Evolutionary conservation across 495 filamentous ascomycete genomes (phyloP), one percentile per base, ranked within the genome.

Genomic region (Aspergillus sclerotiicarbonarius): DNA sequence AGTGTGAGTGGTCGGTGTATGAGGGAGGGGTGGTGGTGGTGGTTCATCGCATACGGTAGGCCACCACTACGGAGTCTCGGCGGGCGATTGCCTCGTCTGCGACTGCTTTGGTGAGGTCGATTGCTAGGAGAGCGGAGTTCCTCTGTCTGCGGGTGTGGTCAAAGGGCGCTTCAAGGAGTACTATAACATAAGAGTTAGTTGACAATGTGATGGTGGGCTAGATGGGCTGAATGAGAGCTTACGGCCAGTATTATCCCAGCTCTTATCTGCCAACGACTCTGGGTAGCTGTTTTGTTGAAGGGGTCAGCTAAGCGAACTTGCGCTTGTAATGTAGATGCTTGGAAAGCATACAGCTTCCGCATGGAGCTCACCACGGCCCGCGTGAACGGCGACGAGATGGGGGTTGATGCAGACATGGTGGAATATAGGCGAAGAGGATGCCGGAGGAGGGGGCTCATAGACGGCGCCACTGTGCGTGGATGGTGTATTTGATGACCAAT

Each of bases 171-270:
- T 92, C 90, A 33, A 92, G 83, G 46, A 92, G 83, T 21, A 92
- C 89, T 90, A 44, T 8, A 10, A 3, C 25, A 51, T 31, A n/a
- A 21, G 1, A 16, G 25, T 66, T 51, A 66, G 60, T 16, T 46
- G 21, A 56, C 39, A 52, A 25, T 46, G 12, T 25, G 13, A 18
- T 56, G 31, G 33, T 15, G 29, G 6, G 32, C 6, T n/a, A 41
- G 18, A 16, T 8, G 46, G 15, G 29, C 19, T 33, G 5, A n/a
- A 12, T 9, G n/a, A 13, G 31, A 33, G 63, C 87, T 67, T 73
- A 91, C 90, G 71, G 59, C 91, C 91, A 41, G 90, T 97, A 62
- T 98, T 98, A 68, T 98, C 94, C 77, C 89, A 98, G 71, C 87
- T 87, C 64, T 87, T 87, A 64, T 97, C 92, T 10, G 94, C 93